These are phyloP conservation scores for Diospyros lotus DNA, from an alignment of 148 eudicot genomes.

Conservation along the genomic window DNA sequence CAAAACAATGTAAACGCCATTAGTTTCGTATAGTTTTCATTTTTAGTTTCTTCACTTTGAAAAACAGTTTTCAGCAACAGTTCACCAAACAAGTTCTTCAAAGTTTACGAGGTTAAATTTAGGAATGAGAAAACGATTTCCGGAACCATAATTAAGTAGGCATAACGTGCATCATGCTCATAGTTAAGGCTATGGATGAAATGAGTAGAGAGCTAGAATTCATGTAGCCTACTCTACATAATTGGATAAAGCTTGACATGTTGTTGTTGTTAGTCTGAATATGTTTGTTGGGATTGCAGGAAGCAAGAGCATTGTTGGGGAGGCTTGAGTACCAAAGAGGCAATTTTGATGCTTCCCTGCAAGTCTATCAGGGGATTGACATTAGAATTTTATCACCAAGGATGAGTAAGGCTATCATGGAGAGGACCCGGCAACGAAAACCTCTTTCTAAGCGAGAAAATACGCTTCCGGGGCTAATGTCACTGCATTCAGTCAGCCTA, in stretches of 20 bases:
- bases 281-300: conserved; percentile 34
- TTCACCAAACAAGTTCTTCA: no score
- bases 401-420: conserved; percentile 61
- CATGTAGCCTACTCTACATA: no score
- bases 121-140: no score
- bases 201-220: no score
- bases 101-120: no score
- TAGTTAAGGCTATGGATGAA: no score
- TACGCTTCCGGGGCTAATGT: conserved; percentile 58
- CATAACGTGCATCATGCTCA: no score
- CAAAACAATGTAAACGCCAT: no score
- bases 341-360: conserved; percentile 85
- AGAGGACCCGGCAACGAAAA: conserved; percentile 51
- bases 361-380: conserved; percentile 91
- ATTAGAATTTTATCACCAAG: conserved; percentile 54
- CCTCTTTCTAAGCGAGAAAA: conserved; percentile 44
- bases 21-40: no score
- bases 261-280: conserved; percentile 1
- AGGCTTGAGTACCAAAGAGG: conserved; percentile 93
- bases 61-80: no score
- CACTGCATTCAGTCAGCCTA: conserved; percentile 89
- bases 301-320: conserved; percentile 95
- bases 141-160: no score
- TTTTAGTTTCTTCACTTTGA: no score
- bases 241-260: not conserved